Conservation (phyloP, 768 basidiomycete genomes). For the Amanita inopinata region DNA sequence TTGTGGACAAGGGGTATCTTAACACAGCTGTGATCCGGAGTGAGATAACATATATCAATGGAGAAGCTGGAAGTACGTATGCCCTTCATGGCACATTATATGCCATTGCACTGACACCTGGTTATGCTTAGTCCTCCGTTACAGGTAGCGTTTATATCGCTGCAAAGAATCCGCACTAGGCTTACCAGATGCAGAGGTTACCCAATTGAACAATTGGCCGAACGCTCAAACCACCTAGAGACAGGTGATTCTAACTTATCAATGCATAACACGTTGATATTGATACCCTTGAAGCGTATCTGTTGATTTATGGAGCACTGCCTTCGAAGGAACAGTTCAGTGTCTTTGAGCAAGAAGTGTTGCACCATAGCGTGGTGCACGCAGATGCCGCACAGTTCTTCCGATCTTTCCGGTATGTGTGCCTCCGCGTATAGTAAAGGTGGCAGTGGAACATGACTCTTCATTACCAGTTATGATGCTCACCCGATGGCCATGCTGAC, state of each 20-base stretch:
- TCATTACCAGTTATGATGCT: constrained; percentile 65
- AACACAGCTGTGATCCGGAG: constrained; percentile 78
- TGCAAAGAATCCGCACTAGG: not conserved
- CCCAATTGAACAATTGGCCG: constrained; percentile 86
- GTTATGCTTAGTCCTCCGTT: constrained; percentile 44
- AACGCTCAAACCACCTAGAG: constrained; percentile 73
- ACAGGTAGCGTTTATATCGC: constrained; percentile 37
- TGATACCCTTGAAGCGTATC: constrained; percentile 41
- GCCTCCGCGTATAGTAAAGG: too few species aligned
- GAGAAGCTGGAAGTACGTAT: constrained; percentile 63
- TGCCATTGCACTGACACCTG: not conserved
- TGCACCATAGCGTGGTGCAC: constrained; percentile 65
- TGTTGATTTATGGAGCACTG: constrained; percentile 81
- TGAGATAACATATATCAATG: constrained; percentile 85
- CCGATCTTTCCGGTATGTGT: constrained; percentile 52
- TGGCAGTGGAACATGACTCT: too few species aligned
- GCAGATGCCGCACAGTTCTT: constrained; percentile 63
- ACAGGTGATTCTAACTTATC: constrained; percentile 25
- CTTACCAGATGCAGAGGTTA: constrained; percentile 52
- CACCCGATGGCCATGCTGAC: constrained; percentile 90
- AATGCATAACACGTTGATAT: not conserved
- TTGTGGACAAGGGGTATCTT: constrained; percentile 72
- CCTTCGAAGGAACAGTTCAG: constrained; percentile 52
- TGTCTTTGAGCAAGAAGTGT: constrained; percentile 64
- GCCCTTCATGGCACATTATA: not conserved